A percentile compares a stretch with the other conserved stretches of the same genome.
Conservation (phyloP, 139 green algal genomes). For the Parachlorella kessleri region DNA sequence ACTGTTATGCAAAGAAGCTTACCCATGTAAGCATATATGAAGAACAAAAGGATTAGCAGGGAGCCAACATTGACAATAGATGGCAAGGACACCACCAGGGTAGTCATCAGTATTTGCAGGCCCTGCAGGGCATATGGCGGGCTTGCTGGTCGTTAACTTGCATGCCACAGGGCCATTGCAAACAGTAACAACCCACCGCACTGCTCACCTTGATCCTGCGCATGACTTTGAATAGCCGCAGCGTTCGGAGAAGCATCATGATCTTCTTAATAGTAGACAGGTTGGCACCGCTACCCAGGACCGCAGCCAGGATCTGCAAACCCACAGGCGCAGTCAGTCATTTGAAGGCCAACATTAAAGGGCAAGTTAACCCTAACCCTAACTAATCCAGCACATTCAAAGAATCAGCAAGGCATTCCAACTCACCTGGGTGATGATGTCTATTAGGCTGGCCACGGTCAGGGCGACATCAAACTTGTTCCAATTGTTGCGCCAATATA, state of each 20-base stretch:
- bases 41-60: conserved; percentile 77
- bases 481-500: conserved; percentile 56
- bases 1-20: too few species aligned
- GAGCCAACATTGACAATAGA: conserved; percentile 80
- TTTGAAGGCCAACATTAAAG: too few species aligned
- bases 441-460: conserved; percentile 45
- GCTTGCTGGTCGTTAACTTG: too few species aligned
- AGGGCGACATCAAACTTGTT: conserved; percentile 82
- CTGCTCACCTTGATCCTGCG: conserved; percentile 44
- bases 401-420: too few species aligned
- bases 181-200: too few species aligned
- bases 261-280: conserved; percentile 58
- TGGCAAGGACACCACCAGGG: conserved; percentile 75
- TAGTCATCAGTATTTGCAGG: conserved; percentile 65
- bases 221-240: conserved; percentile 68
- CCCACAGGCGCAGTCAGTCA: too few species aligned
- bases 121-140: too few species aligned
- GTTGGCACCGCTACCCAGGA: not conserved
- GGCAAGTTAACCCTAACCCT: too few species aligned
- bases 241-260: conserved; percentile 62
- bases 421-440: conserved; percentile 39
- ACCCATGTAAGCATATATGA: conserved; percentile 82
- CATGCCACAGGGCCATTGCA: too few species aligned
- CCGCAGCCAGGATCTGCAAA: conserved; percentile 11
- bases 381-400: too few species aligned